Evolutionary conservation across 1,139 yeast species (phyloP).

Genomic region (Pneumocystis sp.): DNA sequence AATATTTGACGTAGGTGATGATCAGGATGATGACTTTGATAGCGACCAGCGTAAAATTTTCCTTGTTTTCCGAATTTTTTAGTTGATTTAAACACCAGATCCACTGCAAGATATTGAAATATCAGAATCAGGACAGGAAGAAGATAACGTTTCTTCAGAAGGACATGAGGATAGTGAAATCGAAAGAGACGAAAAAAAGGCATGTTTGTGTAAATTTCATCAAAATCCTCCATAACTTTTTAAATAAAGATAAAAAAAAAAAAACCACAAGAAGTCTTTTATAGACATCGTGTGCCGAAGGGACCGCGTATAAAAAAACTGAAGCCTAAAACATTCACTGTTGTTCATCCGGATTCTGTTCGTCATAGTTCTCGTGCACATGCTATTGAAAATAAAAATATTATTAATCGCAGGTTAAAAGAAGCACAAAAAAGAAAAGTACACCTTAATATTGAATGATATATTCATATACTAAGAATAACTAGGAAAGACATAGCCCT

Average conservation of each 20-base stretch:
- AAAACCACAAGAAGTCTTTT: constrained; percentile 5
- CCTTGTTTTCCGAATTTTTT: neutral
- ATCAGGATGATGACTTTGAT: constrained; percentile 61
- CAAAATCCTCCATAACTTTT: neutral
- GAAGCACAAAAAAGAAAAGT: constrained; percentile 58
- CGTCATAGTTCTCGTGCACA: constrained; percentile 68
- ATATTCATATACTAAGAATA: neutral
- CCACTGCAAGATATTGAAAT: constrained; percentile 21
- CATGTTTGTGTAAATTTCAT: neutral
- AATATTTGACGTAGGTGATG: constrained; percentile 70
- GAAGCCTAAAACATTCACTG: neutral
- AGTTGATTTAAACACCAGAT: constrained; percentile 17
- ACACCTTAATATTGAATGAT: constrained; percentile 10
- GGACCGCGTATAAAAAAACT: neutral
- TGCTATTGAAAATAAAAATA: constrained; percentile 65
- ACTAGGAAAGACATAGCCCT: constrained; percentile 23
- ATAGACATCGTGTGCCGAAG: constrained; percentile 5
- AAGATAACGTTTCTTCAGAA: constrained; percentile 16
- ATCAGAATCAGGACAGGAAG: constrained; percentile 11
- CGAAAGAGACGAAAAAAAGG: constrained; percentile 21
- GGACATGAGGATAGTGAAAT: constrained; percentile 20
- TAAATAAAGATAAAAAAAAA: constrained; percentile 2
- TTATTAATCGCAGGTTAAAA: constrained; percentile 56
- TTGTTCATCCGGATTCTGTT: constrained; percentile 29
- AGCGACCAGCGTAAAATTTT: constrained; percentile 7